phyloP scores from a whole-genome alignment of 2,329 filamentous ascomycete species.

The Fusarium palustre region DNA sequence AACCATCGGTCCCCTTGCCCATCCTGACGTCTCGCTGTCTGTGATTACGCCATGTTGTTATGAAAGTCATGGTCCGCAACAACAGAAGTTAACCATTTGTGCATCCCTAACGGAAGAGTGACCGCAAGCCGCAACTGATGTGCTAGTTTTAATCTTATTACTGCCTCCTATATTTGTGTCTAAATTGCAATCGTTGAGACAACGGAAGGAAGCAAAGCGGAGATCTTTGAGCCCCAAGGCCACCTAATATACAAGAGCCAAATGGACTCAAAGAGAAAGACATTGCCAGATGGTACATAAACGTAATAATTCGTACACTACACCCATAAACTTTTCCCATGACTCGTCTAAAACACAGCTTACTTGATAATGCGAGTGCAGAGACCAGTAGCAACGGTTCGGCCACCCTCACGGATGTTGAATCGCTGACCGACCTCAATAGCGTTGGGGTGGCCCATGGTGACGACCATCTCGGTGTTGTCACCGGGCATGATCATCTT shows the following conservation, averaged over 20 bases:
- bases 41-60: constrained; percentile 5
- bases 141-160: constrained; percentile 48
- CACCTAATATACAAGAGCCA: constrained; percentile 55
- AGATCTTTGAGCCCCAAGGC: constrained; percentile 53
- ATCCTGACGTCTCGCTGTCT: neutral
- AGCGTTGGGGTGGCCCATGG: constrained; percentile 85
- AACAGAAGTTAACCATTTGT: neutral
- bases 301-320: constrained; percentile 45
- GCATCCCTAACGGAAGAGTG: neutral
- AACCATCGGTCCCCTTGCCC: constrained; percentile 1
- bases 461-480: constrained; percentile 97
- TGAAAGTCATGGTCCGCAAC: neutral
- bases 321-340: constrained; percentile 33
- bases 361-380: constrained; percentile 78
- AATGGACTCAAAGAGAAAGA: constrained; percentile 48
- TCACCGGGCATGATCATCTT: constrained; percentile 98
- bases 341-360: constrained; percentile 41
- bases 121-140: neutral
- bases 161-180: constrained; percentile 47
- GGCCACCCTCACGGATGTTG: constrained; percentile 97
- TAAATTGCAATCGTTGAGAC: constrained; percentile 55
- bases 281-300: constrained; percentile 47
- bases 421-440: constrained; percentile 94
- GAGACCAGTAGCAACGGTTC: constrained; percentile 86
- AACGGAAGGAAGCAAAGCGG: constrained; percentile 57